A percentile compares a stretch with the other conserved stretches of the same genome.
Conservation (phyloP, 768 basidiomycete species). For the Hygrophorus pudorinus region DNA sequence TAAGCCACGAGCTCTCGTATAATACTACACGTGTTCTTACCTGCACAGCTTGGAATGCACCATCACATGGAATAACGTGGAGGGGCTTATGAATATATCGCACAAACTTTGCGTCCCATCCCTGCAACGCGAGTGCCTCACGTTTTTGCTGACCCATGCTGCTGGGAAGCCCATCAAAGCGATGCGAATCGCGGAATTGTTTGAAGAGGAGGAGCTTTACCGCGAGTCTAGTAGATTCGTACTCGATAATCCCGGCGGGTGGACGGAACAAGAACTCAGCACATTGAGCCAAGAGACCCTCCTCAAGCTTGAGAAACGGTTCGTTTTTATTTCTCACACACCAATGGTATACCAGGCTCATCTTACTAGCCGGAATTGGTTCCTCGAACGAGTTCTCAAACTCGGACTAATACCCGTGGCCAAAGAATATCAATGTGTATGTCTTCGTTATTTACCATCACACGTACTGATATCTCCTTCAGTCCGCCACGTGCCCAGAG, state of each 20-base stretch:
- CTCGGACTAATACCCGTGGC: constrained; percentile 76
- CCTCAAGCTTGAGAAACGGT: constrained; percentile 85
- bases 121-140: constrained; percentile 72
- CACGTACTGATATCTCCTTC: constrained; percentile 1
- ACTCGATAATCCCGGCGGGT: constrained; percentile 84
- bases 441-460: constrained; percentile 13
- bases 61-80: constrained; percentile 93
- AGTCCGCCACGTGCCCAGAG: constrained; percentile 85
- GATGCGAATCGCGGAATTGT: constrained; percentile 84
- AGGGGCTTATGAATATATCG: constrained; percentile 82
- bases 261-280: constrained; percentile 69
- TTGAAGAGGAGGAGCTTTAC: constrained; percentile 84
- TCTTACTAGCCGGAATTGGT: constrained; percentile 75
- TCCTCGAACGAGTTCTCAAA: constrained; percentile 88
- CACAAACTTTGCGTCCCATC: constrained; percentile 81
- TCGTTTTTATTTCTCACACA: constrained; percentile 9
- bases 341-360: not conserved
- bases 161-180: constrained; percentile 91
- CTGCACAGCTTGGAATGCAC: constrained; percentile 69
- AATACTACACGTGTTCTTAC: constrained; percentile 5
- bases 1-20: constrained; percentile 24
- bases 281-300: constrained; percentile 77
- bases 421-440: constrained; percentile 93
- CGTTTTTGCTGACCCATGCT: constrained; percentile 85
- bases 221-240: constrained; percentile 88